Base-by-base conservation (phyloP, 352 stramenopile genomes). In the Pythium folliculosum region DNA sequence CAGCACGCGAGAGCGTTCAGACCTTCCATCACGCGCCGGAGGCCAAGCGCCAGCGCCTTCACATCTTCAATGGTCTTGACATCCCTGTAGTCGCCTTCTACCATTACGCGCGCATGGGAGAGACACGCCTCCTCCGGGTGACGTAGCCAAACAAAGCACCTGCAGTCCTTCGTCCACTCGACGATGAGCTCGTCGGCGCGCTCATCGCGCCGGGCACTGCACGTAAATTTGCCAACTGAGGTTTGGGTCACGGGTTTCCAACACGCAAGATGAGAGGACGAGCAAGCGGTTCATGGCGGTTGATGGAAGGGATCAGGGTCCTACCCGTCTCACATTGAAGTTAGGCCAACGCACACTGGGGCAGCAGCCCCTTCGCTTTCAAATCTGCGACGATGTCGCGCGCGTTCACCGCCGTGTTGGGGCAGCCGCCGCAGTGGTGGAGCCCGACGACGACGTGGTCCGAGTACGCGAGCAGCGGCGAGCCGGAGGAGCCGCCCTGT, bases 381-480 rank as follows among this genome's bases (percentile, higher is more conserved):
- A 92, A 69, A 40, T 90, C 70, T 13, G 71, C 69, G 16, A 90
- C 50, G 45, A 92, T 81, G 49, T 84, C 84, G 54, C 87, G 64
- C 54, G 68, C 77, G 63, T 89, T 89, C 60, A 91, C 81, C 6
- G 78, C 81, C 1, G 77, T 86, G 50, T 91, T 92, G 7, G 76
- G 80, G 37, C 84, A 92, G 4, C 82, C 81, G 2, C 84, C 82
- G 50, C 84, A 92, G 59, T 91, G 84, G 50, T 91, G 84, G 6
- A 92, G 70, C 10, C 67, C 82, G 37, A 90, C 63, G 2, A 92
- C 84, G 5, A 58, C 47, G 32, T 91, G 87, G 50, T 92, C 84
- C 0, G 30, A 65, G 63, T 59, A 78, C 4, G 77, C 73, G 25
- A 90, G 73, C 3, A 92, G 69, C 0, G 84, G 84, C 7, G 84